phyloP scores from a whole-genome alignment of 2,329 filamentous ascomycete species.

The Fusarium beomiforme region DNA sequence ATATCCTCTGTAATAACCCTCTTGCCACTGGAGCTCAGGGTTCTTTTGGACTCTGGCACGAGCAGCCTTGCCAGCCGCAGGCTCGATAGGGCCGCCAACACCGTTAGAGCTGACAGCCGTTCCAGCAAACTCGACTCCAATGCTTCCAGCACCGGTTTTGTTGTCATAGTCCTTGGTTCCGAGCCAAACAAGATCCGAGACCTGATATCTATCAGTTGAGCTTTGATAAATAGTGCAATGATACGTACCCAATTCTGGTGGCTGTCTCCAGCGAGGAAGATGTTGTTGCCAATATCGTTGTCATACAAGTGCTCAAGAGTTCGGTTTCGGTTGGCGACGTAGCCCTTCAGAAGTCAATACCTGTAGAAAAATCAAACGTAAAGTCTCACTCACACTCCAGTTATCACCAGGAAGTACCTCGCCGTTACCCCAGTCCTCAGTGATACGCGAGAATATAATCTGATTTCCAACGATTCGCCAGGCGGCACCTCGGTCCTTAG shows the following conservation, averaged over 20 bases:
- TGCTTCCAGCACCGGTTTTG: constrained; percentile 61
- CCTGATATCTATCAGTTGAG: no score
- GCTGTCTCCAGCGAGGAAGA: constrained; percentile 76
- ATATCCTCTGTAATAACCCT: constrained; percentile 79
- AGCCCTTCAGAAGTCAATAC: constrained; percentile 55
- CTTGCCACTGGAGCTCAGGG: constrained; percentile 76
- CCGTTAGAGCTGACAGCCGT: constrained; percentile 62
- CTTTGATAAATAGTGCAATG: fast-evolving
- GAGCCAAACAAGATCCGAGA: constrained; percentile 65
- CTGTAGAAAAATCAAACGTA: fast-evolving
- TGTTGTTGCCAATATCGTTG: constrained; percentile 76
- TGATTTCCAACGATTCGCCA: constrained; percentile 80
- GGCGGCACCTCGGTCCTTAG: constrained; percentile 69
- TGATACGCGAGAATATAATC: constrained; percentile 70
- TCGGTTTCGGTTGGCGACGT: constrained; percentile 75
- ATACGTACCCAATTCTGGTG: constrained; percentile 53
- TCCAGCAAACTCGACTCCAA: constrained; percentile 74
- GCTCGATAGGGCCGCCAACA: constrained; percentile 53
- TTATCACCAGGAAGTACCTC: constrained; percentile 42
- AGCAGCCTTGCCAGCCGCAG: constrained; percentile 47
- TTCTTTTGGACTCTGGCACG: constrained; percentile 55
- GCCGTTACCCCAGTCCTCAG: constrained; percentile 44
- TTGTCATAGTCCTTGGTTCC: constrained; percentile 63
- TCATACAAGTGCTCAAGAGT: constrained; percentile 73
- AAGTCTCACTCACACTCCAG: constrained; percentile 42